These are phyloP conservation scores for Backusella psychrophila DNA, from an alignment of 192 early-diverging fungal genomes.

Conservation along the genomic window DNA sequence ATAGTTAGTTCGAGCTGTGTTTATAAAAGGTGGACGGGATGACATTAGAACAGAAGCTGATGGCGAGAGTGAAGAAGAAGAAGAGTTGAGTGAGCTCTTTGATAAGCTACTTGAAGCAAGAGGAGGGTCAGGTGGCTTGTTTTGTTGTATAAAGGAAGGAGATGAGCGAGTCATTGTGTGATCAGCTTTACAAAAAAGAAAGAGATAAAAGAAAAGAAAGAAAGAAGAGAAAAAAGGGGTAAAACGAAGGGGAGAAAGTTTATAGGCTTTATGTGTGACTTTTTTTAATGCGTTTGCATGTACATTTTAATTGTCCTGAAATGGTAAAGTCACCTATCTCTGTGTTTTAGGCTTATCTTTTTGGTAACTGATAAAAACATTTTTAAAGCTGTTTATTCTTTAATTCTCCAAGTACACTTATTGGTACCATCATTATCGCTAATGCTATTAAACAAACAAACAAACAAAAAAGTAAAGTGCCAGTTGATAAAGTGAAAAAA, in stretches of 20 bases:
- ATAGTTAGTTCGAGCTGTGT: background rate
- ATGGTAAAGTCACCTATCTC: background rate
- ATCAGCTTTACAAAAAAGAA: background rate
- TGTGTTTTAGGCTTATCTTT: background rate
- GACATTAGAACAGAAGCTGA: slow-evolving; percentile 9
- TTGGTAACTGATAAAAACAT: background rate
- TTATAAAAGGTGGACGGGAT: slow-evolving; percentile 6
- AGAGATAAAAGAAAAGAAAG: slow-evolving; percentile 1
- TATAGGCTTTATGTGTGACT: slow-evolving; percentile 11
- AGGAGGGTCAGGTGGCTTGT: background rate
- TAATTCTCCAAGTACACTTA: no score
- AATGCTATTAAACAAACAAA: background rate
- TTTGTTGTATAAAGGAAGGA: slow-evolving; percentile 9
- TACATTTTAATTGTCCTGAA: background rate
- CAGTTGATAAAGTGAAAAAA: background rate
- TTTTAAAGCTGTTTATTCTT: no score
- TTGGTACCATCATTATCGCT: background rate
- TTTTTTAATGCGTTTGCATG: background rate
- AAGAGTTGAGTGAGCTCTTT: background rate
- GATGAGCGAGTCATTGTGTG: background rate
- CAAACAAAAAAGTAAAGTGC: background rate
- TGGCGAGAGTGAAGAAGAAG: slow-evolving; percentile 11
- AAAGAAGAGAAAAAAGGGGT: slow-evolving; percentile 1
- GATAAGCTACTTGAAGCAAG: slow-evolving; percentile 1
- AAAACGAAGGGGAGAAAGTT: background rate